phyloP scores from a whole-genome alignment of 2,329 filamentous ascomycete genomes.

The Aureobasidium sp. region DNA sequence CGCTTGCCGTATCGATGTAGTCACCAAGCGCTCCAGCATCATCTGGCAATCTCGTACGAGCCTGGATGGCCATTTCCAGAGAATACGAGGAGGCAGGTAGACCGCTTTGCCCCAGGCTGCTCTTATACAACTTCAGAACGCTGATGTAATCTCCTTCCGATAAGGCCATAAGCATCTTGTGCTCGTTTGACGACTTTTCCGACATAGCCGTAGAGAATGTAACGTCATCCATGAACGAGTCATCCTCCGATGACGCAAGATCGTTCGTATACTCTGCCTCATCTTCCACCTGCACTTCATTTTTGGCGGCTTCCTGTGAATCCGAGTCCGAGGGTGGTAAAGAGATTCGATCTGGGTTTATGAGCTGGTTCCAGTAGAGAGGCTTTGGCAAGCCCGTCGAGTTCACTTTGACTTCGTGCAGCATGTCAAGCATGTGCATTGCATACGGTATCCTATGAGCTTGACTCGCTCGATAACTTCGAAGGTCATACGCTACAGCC shows the following conservation, averaged over 20 bases:
- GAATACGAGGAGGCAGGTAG: slow-evolving; percentile 20
- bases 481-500: slow-evolving; percentile 22
- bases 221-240: background rate
- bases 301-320: too few species aligned
- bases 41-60: slow-evolving; percentile 7
- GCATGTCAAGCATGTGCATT: background rate
- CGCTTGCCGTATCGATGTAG: slow-evolving; percentile 19
- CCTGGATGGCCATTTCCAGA: slow-evolving; percentile 24
- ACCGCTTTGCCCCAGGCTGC: slow-evolving; percentile 16
- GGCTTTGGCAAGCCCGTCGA: background rate
- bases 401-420: background rate
- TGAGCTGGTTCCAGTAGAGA: background rate
- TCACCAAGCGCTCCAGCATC: slow-evolving; percentile 16
- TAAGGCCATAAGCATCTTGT: slow-evolving; percentile 21
- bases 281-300: background rate
- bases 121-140: slow-evolving; percentile 21
- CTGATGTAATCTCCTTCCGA: slow-evolving; percentile 17
- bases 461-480: slow-evolving; percentile 10
- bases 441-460: background rate
- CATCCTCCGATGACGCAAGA: background rate
- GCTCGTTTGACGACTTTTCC: slow-evolving; percentile 6
- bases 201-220: background rate
- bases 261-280: background rate
- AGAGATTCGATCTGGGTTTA: background rate
- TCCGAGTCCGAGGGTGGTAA: background rate